Conservation (phyloP, 2,329 filamentous ascomycete genomes). For the Cladosporium austrohemisphaericum region DNA sequence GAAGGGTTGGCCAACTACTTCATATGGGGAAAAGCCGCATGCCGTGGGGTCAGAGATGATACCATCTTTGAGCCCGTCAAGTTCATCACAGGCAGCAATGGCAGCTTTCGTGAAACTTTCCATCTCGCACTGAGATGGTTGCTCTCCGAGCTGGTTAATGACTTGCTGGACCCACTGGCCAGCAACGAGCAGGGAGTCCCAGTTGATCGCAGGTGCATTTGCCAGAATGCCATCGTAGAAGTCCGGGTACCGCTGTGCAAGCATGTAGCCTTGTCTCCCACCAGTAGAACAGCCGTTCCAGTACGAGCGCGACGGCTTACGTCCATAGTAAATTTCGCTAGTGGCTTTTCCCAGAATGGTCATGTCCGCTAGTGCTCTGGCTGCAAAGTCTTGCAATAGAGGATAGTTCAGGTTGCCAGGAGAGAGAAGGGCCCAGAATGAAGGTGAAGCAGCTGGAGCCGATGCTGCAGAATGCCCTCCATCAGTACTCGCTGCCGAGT, state of each 20-base stretch:
- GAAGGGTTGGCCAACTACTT: constrained; percentile 28
- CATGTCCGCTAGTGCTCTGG: constrained; percentile 33
- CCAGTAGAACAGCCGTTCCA: constrained; percentile 38
- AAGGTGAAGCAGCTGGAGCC: constrained; percentile 9
- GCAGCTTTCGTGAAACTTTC: constrained; percentile 34
- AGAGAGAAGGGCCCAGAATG: constrained; percentile 24
- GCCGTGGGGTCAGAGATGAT: constrained; percentile 28
- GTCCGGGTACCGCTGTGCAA: constrained; percentile 36
- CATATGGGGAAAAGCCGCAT: constrained; percentile 31
- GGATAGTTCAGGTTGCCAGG: constrained; percentile 34
- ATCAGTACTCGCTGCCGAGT: constrained; percentile 14
- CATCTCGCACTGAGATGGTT: constrained; percentile 33
- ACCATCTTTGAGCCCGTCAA: constrained; percentile 38
- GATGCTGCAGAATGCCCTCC: constrained; percentile 4
- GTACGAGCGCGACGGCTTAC: constrained; percentile 34
- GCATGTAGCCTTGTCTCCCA: constrained; percentile 36
- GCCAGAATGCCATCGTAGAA: constrained; percentile 41
- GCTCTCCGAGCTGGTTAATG: constrained; percentile 23
- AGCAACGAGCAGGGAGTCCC: constrained; percentile 27
- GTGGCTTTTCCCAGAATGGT: constrained; percentile 32
- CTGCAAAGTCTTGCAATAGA: constrained; percentile 34
- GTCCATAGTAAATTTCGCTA: constrained; percentile 30
- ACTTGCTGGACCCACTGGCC: constrained; percentile 33
- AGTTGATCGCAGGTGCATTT: constrained; percentile 38
- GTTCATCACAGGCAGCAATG: constrained; percentile 34